Evolutionary conservation across 306 rosid genomes (phyloP).

Genomic region (Hippophae rhamnoides): DNA sequence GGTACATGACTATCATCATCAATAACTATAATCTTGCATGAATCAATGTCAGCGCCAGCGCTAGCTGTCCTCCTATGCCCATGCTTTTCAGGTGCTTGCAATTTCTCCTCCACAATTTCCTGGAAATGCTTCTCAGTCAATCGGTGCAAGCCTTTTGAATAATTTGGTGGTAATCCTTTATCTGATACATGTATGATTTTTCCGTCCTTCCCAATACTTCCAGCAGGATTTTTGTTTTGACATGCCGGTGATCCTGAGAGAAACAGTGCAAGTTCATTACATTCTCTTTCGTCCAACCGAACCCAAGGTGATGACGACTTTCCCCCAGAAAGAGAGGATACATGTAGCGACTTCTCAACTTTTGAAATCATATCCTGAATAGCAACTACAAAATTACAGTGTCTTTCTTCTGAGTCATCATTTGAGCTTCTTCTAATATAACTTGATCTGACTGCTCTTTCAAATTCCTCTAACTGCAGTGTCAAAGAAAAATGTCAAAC

Average conservation of each 20-base stretch:
- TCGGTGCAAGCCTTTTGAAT: slow-evolving; percentile 21
- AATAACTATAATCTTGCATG: slow-evolving; percentile 68
- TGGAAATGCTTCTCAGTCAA: slow-evolving; percentile 32
- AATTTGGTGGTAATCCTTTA: slow-evolving; percentile 20
- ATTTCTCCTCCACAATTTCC: slow-evolving; percentile 32
- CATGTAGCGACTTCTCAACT: slow-evolving; percentile 42
- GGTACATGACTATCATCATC: slow-evolving; percentile 28
- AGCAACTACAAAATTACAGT: slow-evolving; percentile 55
- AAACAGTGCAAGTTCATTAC: slow-evolving; percentile 70
- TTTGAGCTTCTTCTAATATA: slow-evolving; percentile 36
- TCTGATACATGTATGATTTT: slow-evolving; percentile 28
- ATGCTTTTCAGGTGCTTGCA: slow-evolving; percentile 26
- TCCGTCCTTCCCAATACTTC: slow-evolving; percentile 17
- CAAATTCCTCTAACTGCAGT: slow-evolving; percentile 86
- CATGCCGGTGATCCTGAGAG: slow-evolving; percentile 46
- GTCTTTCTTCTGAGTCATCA: slow-evolving; percentile 61
- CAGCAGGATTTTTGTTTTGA: slow-evolving; percentile 15
- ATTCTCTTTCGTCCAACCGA: slow-evolving; percentile 71
- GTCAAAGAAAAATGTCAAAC: slow-evolving; percentile 20
- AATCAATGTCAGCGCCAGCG: slow-evolving; percentile 44
- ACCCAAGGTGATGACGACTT: slow-evolving; percentile 57
- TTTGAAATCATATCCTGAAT: slow-evolving; percentile 47
- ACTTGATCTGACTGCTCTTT: slow-evolving; percentile 56
- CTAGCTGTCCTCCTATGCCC: slow-evolving; percentile 91
- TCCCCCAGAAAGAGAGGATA: slow-evolving; percentile 42